A percentile compares a stretch with the other conserved stretches of the same genome.
phyloP scores from a whole-genome alignment of 352 stramenopile genomes.

The Phytopythium oedochilum region DNA sequence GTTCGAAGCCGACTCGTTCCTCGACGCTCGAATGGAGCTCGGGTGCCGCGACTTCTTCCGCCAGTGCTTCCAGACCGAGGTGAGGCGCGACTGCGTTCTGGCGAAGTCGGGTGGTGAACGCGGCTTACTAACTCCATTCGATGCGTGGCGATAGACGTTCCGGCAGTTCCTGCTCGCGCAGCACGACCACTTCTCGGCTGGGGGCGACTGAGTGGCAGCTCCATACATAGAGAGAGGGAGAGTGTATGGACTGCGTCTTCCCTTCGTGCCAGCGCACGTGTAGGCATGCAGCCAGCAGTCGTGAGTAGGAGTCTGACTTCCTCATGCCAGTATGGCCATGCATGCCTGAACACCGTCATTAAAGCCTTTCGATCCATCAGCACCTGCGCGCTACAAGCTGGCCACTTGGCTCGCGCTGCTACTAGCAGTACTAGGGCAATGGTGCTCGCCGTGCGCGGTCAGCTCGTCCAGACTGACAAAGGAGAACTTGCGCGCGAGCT shows the following conservation, averaged over 20 bases:
- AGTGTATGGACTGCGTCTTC: too few relatives aligned
- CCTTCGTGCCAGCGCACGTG: not conserved
- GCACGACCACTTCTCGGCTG: constrained; percentile 30
- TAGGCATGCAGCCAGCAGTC: not conserved
- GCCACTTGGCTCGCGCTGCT: not conserved
- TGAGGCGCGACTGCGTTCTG: constrained; percentile 12
- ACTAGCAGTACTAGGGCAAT: not conserved
- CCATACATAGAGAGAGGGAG: not conserved
- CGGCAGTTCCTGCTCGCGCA: constrained; percentile 44
- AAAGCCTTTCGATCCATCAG: not conserved
- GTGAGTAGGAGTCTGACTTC: not conserved
- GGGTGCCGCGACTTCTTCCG: constrained; percentile 79
- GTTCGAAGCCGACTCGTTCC: constrained; percentile 58
- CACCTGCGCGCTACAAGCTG: too few relatives aligned
- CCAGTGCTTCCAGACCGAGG: constrained; percentile 69
- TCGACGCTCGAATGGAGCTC: constrained; percentile 59
- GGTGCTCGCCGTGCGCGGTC: constrained; percentile 15
- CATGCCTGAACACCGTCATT: not conserved
- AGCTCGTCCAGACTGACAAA: constrained; percentile 77
- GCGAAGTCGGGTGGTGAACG: too few relatives aligned
- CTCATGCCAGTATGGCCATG: too few relatives aligned
- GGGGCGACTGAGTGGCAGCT: not conserved
- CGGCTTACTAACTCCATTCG: too few relatives aligned
- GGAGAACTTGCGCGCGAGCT: constrained; percentile 40
- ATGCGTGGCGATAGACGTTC: constrained; percentile 53